Percentiles rank a stretch among this genome's conserved stretches.
Evolutionary conservation across 768 basidiomycete species (phyloP).

Genomic region (Piloderma croceum): DNA sequence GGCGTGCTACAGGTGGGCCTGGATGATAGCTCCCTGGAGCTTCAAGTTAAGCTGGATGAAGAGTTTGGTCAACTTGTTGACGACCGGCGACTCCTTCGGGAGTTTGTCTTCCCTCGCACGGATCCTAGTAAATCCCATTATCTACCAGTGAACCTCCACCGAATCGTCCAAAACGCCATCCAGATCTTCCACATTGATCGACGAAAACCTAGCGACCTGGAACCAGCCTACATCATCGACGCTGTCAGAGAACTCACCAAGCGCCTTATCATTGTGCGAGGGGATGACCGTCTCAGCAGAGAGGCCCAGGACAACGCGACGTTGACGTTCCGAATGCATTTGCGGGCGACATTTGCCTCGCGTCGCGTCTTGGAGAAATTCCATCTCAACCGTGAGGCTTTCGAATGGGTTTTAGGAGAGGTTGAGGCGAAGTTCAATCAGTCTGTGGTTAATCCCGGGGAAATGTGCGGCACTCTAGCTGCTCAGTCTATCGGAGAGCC

Average conservation of each 20-base stretch:
- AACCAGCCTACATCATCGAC: conserved; percentile 82
- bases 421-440: conserved; percentile 95
- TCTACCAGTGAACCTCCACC: conserved; percentile 91
- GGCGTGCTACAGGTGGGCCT: conserved; percentile 84
- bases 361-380: conserved; percentile 83
- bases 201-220: conserved; percentile 88
- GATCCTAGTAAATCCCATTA: conserved; percentile 72
- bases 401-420: conserved; percentile 97
- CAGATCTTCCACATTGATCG: conserved; percentile 98
- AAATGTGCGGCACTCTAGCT: conserved; percentile 98
- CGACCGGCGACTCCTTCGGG: conserved; percentile 76
- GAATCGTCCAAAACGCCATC: conserved; percentile 90
- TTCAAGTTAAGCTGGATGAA: conserved; percentile 78
- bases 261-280: conserved; percentile 83
- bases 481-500: conserved; percentile 99
- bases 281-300: conserved; percentile 64
- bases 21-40: conserved; percentile 74
- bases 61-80: conserved; percentile 59
- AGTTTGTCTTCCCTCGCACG: conserved; percentile 75
- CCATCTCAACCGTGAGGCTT: conserved; percentile 88
- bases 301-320: conserved; percentile 88
- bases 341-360: conserved; percentile 82
- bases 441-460: conserved; percentile 87
- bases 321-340: conserved; percentile 87
- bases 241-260: conserved; percentile 68